Evolutionary conservation across 1,139 yeast species (phyloP), one percentile per base, ranked within the genome.

Genomic region (Debaryomyces fabryi): DNA sequence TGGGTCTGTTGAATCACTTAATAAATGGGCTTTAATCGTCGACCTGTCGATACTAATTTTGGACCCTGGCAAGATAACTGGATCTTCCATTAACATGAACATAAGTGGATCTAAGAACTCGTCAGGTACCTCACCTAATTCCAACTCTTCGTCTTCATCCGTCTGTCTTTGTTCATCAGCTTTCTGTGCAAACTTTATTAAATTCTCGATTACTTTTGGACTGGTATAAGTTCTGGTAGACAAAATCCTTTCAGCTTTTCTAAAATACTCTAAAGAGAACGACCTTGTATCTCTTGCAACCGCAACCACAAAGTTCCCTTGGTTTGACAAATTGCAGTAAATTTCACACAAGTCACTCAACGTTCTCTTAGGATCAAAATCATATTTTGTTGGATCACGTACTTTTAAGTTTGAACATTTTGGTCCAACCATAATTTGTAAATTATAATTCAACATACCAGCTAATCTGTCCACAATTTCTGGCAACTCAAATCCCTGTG

Each of bases 1-100:
- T 10, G 99, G 99, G 72, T 95, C 99, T 0, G 96, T 92, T 1
- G 96, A 82, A 69, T 93, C 98, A 71, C 93, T 88, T 64, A 95
- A 79, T 53, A 95, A 74, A 74, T 95, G 99, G 1, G 97, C 90
- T 64, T 91, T 92, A 60, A 95, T 88, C 1, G 98, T 95, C 20
- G 95, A 80, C 61, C 96, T 74, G 64, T 95, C 99, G 58, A 95
- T 88, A 46, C 85, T 83, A 13, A 92, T 81, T 58, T 82, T 86
- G 1, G 97, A 89, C 6, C 88, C 76, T 5, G 99, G 99, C 58
- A 95, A 77, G 21, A 81, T 85, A 3, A 95, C 99, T 0, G 99
- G 99, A 64, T 95, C 96, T 58, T 85, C 88, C 99, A 95, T 95
- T 40, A 95, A 65, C 0, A 97, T 88, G 64, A 78, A 92, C 98